A percentile compares a stretch with the other conserved stretches of the same genome.
Conservation (phyloP, 1,139 yeast genomes). For the Debaryomyces fabryi region DNA sequence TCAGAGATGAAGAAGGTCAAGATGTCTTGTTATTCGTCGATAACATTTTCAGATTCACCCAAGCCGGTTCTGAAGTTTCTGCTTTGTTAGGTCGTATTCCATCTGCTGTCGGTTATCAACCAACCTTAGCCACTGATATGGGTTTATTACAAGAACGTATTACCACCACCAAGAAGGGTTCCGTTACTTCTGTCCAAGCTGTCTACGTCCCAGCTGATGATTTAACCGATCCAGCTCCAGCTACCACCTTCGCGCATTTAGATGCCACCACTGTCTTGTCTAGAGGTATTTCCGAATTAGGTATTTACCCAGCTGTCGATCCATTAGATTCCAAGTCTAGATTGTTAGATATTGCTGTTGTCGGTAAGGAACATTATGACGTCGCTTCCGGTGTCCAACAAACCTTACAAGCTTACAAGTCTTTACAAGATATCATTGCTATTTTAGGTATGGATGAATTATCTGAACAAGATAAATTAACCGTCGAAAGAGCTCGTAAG, state of each 20-base stretch:
- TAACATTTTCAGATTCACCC: constrained; percentile 99
- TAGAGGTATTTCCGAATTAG: constrained; percentile 99
- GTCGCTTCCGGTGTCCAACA: constrained; percentile 95
- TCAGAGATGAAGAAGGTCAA: constrained; percentile 99
- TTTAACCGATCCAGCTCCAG: constrained; percentile 99
- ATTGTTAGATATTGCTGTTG: constrained; percentile 95
- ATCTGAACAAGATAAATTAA: constrained; percentile 96
- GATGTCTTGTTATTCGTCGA: constrained; percentile 99
- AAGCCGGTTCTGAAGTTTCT: constrained; percentile 99
- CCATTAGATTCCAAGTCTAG: constrained; percentile 99
- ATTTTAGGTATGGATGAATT: constrained; percentile 99
- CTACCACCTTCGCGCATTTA: constrained; percentile 99
- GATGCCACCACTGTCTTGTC: constrained; percentile 99
- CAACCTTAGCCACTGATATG: constrained; percentile 99
- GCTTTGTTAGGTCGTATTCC: constrained; percentile 99
- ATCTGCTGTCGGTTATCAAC: constrained; percentile 99
- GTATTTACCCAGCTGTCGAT: constrained; percentile 99
- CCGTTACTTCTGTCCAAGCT: constrained; percentile 99
- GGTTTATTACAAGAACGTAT: constrained; percentile 99
- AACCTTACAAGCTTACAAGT: constrained; percentile 99
- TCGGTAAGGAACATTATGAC: constrained; percentile 98
- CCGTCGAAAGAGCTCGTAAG: constrained; percentile 99
- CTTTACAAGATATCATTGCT: constrained; percentile 99
- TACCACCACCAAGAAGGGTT: constrained; percentile 99
- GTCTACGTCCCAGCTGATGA: constrained; percentile 99